Conservation (phyloP, 352 stramenopile genomes). For the Globisporangium mamillatum region DNA sequence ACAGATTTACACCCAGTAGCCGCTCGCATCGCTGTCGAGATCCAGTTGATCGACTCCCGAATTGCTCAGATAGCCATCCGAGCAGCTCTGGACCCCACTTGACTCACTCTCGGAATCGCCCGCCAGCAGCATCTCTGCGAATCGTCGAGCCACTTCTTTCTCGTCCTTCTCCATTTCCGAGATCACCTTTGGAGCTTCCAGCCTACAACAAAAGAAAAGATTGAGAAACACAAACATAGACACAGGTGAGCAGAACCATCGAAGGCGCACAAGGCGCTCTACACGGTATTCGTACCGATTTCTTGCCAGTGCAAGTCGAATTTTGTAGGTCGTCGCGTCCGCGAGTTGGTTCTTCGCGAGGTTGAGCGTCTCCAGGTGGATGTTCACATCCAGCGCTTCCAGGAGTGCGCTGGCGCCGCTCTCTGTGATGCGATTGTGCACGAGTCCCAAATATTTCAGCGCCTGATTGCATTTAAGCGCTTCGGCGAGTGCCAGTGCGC, state of each 20-base stretch:
- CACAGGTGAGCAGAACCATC: not conserved
- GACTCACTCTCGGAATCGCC: slow-evolving; percentile 30
- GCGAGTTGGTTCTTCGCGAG: slow-evolving; percentile 56
- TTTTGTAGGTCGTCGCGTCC: slow-evolving; percentile 36
- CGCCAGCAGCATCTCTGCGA: slow-evolving; percentile 20
- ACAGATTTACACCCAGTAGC: slow-evolving; percentile 22
- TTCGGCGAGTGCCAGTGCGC: slow-evolving; percentile 45
- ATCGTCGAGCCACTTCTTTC: slow-evolving; percentile 34
- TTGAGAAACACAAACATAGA: not conserved
- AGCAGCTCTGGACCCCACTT: slow-evolving; percentile 67
- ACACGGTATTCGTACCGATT: slow-evolving; percentile 37
- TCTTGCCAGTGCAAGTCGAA: slow-evolving; percentile 43
- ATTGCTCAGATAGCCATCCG: slow-evolving; percentile 33
- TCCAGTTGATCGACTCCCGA: slow-evolving; percentile 42
- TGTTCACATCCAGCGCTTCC: slow-evolving; percentile 63
- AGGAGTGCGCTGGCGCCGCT: slow-evolving; percentile 46
- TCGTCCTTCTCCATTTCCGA: slow-evolving; percentile 50
- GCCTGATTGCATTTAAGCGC: slow-evolving; percentile 61
- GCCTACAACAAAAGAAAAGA: slow-evolving; percentile 2
- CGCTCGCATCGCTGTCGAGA: slow-evolving; percentile 20
- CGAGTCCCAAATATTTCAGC: slow-evolving; percentile 58
- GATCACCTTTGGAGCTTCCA: slow-evolving; percentile 24
- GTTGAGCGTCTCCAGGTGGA: slow-evolving; percentile 57
- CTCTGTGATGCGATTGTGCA: slow-evolving; percentile 54
- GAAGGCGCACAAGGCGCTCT: not conserved